Evolutionary conservation across 1,284 basidiomycete genomes (phyloP).

Genomic region (Microbotryum lychnidis-dioicae): DNA sequence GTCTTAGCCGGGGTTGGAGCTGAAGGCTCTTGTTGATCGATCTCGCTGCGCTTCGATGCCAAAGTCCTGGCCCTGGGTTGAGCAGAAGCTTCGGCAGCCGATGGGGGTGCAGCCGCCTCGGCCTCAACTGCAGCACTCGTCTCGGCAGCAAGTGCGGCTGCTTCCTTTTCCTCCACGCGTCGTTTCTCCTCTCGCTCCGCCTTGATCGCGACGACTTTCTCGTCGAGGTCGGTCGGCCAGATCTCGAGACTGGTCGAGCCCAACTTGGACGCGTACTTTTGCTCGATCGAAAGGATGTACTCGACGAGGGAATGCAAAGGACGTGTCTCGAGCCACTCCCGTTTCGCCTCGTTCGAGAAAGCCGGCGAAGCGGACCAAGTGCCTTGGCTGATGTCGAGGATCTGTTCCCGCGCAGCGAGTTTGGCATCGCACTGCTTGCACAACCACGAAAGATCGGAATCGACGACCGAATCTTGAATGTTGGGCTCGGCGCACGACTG

Average conservation of each 20-base stretch:
- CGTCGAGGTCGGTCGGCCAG: constrained; percentile 18
- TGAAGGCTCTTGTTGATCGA: too few relatives aligned
- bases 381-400: constrained; percentile 5
- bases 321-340: constrained; percentile 23
- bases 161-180: too few relatives aligned
- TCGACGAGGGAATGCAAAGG: constrained; percentile 19
- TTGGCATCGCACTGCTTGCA: constrained; percentile 24
- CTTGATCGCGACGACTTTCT: neutral
- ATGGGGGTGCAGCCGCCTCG: too few relatives aligned
- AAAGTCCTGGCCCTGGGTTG: too few relatives aligned
- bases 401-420: constrained; percentile 2
- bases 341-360: constrained; percentile 18
- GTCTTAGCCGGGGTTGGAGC: too few relatives aligned
- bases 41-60: too few relatives aligned
- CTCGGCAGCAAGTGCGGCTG: too few relatives aligned
- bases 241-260: constrained; percentile 9
- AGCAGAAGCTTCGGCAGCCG: too few relatives aligned
- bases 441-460: constrained; percentile 18
- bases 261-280: constrained; percentile 14
- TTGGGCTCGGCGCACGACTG: constrained; percentile 19
- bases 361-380: neutral
- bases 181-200: neutral
- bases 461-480: constrained; percentile 18
- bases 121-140: too few relatives aligned
- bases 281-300: constrained; percentile 23